Percentiles rank a stretch among this genome's conserved stretches.
Conservation (phyloP, 2,329 filamentous ascomycete genomes). For the Eutypa lata region DNA sequence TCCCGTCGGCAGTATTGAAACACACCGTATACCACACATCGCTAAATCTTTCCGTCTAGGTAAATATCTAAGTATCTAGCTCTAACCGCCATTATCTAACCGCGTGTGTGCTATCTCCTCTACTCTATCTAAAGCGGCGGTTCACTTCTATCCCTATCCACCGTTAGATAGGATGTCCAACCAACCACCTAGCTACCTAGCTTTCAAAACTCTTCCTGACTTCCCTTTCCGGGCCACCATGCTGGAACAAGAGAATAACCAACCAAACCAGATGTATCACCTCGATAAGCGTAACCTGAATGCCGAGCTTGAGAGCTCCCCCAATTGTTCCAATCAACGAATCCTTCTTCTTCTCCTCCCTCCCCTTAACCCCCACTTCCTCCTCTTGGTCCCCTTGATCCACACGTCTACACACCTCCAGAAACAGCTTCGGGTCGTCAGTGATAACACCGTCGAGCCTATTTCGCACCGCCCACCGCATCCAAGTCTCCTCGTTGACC, state of each 20-base stretch:
- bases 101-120: too few relatives aligned
- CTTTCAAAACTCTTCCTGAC: not conserved
- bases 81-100: too few relatives aligned
- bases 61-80: too few relatives aligned
- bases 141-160: too few relatives aligned
- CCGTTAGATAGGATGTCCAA: too few relatives aligned
- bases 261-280: slow-evolving; percentile 1
- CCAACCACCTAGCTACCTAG: not conserved
- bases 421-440: slow-evolving; percentile 70
- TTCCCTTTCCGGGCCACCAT: not conserved
- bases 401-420: slow-evolving; percentile 51
- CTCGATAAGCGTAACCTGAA: slow-evolving; percentile 9
- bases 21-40: too few relatives aligned
- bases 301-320: not conserved
- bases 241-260: not conserved
- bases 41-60: too few relatives aligned
- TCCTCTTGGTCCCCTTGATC: slow-evolving; percentile 1
- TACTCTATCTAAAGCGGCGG: too few relatives aligned
- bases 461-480: slow-evolving; percentile 74
- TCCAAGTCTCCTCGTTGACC: slow-evolving; percentile 73
- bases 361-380: not conserved
- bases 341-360: not conserved
- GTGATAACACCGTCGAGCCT: slow-evolving; percentile 81
- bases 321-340: not conserved
- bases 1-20: too few relatives aligned